Base-by-base conservation (phyloP, 306 rosid genomes). In the Sphenostylis stenocarpa region DNA sequence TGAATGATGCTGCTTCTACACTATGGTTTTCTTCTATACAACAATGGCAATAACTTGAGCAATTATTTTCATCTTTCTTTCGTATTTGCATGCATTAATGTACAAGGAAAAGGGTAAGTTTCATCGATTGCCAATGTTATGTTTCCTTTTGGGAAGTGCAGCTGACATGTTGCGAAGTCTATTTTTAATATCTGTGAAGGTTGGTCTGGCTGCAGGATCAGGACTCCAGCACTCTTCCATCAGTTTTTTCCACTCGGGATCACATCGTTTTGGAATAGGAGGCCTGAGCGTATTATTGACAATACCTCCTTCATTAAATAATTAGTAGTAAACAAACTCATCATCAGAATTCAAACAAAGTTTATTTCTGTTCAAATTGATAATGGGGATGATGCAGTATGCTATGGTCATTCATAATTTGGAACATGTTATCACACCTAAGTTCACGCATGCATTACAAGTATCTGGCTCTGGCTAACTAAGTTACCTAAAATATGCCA, bases 211-310 rank as follows among this genome's bases (percentile, higher is more conserved):
- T 44, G 77, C 82, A 48, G 99, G 99, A 43, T 92, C 93, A 51
- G 97, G 90, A 10, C 82, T 83, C 98, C 99, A 92, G 70, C 97
- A 96, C 29, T 91, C 94, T 84, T 91, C 98, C 99, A 96, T 96
- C 72, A 96, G 48, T 47, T 11, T 85, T 78, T 60, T 91, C 99
- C 98, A 96, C 66, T 91, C 91, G 3, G 89, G 48, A 78, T 92
- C 99, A 26, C 99, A 96, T 2, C 90, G 88, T 81, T 87, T 92
- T 11, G 99, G 99, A 82, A 96, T 85, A 1, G 86, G 38, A 64
- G 99, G 99, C 84, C 99, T 89, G 20, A 96, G 85, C 15, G 94
- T 91, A 69, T 96, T 91, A 77, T 70, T 96, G 66, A 92, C 97
- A 81, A 96, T 96, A 34, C 98, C 98, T 41, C 97, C 97, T 95